Evolutionary conservation across 306 rosid species (phyloP).

Genomic region (Quercus rubra): DNA sequence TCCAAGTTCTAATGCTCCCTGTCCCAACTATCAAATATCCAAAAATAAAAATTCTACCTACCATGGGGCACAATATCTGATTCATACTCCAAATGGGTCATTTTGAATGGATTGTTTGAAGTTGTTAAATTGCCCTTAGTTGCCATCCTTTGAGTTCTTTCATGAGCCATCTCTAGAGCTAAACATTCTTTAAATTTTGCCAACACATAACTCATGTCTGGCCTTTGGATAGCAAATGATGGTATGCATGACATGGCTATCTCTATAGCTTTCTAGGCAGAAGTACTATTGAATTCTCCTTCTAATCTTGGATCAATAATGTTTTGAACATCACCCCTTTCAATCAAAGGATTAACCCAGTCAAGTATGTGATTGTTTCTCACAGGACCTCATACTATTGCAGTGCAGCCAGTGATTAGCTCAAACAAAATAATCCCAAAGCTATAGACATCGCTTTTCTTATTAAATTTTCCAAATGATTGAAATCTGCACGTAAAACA

Average conservation of each 20-base stretch:
- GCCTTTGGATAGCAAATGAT: conserved; percentile 17
- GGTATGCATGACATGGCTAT: conserved; percentile 20
- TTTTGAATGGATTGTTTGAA: neutral
- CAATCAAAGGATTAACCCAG: neutral
- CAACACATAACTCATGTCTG: conserved; percentile 25
- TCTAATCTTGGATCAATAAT: conserved; percentile 11
- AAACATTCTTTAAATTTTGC: conserved; percentile 23
- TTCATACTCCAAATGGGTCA: neutral
- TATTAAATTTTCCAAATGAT: too few species aligned
- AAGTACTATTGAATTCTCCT: conserved; percentile 10
- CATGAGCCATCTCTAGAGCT: conserved; percentile 6
- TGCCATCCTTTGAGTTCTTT: neutral
- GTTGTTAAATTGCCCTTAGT: neutral
- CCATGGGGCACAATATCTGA: neutral
- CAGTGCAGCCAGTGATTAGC: conserved; percentile 15
- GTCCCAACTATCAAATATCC: too few species aligned
- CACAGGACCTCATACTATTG: neutral
- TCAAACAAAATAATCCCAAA: conserved; percentile 26
- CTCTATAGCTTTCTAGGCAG: conserved; percentile 23
- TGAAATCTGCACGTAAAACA: too few species aligned
- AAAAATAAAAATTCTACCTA: neutral
- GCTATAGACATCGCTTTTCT: conserved; percentile 16
- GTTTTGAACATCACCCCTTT: conserved; percentile 7
- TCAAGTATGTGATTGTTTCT: neutral
- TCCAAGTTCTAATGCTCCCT: too few species aligned